Base-by-base conservation (phyloP, 176 grass and related monocot genomes). In the Hyparrhenia diplandra region DNA sequence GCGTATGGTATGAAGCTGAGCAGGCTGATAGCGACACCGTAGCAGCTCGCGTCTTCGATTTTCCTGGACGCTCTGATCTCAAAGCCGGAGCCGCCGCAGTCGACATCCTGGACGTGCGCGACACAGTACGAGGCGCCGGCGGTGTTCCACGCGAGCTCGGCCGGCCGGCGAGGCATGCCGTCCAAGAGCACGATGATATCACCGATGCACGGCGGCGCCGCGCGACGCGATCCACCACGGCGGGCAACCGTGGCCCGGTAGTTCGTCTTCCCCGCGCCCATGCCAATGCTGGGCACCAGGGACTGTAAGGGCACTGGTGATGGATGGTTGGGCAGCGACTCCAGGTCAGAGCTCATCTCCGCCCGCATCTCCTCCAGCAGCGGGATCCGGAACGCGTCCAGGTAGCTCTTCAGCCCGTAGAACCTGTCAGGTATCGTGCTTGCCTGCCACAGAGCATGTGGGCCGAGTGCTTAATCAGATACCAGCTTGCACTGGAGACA, bases 351-450 rank as follows among this genome's bases (percentile, higher is more conserved):
- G 76, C 63, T 81, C 77, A 94, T 81, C 57, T 94, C 92, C 0
- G 81, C 84, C 0, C 89, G 89, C 1, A 91, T 80, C 77, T 94
- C 87, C 67, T 94, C 89, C 40, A 94, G 37, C 60, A 87, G 36
- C 49, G 89, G 92, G 1, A 18, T 24, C 43, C 55, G 60, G 78
- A 94, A 94, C 1, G 83, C 59, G 12, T 75, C 62, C 54, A 94
- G 75, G 40, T 94, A 94, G 27, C 73, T 58, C 37, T 87, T 54
- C 18, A 80, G 12, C 3, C 57, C 84, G 35, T n/a, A 51, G 80
- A 91, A 91, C 6, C 58, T 85, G 37, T 63, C 64, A 3, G 86
- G 84, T 24, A 94, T 94, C 42, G 9, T 80, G 70, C 54, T 71
- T 47, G 82, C 89, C 92, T 89, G 58, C 1, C 37, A 30, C 14